Evolutionary conservation across 225 moss, liverwort and hornwort species (phyloP).

Genomic region (Pleurozium schreberi): DNA sequence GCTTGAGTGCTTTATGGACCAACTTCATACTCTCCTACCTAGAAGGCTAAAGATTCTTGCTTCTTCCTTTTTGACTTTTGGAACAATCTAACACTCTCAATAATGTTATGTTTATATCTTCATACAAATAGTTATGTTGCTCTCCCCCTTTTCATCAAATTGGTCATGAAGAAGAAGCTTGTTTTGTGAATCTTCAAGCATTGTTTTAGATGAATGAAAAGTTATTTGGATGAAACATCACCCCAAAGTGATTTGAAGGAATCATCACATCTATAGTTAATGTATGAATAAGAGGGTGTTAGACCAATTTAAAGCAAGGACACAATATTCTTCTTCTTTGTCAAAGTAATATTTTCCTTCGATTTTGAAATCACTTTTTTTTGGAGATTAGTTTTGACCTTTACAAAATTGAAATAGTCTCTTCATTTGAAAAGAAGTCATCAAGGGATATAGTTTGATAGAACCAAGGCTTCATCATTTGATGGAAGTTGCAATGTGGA

Average conservation of each 20-base stretch:
- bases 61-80: too few species aligned
- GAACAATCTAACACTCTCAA: too few species aligned
- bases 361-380: not conserved
- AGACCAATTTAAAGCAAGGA: fast-evolving
- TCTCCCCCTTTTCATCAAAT: too few species aligned
- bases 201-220: not conserved
- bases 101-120: too few species aligned
- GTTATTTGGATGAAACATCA: not conserved
- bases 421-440: not conserved
- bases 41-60: too few species aligned
- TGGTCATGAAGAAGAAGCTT: not conserved
- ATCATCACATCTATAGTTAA: not conserved
- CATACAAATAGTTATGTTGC: too few species aligned
- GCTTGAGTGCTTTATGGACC: too few species aligned
- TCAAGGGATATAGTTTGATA: not conserved
- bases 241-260: not conserved
- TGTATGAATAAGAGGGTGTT: not conserved
- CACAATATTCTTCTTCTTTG: not conserved
- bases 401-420: not conserved
- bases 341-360: not conserved
- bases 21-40: too few species aligned
- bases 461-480: not conserved
- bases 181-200: not conserved
- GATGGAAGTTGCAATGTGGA: not conserved
- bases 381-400: not conserved